Conservation (phyloP, 768 basidiomycete species). For the Amylocystis lapponica region DNA sequence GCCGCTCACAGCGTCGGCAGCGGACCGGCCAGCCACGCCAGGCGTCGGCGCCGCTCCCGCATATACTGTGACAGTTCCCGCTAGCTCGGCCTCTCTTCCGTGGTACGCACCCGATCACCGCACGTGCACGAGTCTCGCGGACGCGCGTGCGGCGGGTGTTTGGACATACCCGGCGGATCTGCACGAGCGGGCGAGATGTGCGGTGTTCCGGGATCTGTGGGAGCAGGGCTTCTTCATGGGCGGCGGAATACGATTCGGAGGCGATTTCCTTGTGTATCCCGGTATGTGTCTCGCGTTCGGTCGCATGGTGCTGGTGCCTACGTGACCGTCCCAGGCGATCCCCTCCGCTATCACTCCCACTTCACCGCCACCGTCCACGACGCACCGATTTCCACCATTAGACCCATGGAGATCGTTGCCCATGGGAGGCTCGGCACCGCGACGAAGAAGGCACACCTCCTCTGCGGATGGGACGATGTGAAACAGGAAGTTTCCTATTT, state of each 20-base stretch:
- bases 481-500: conserved; percentile 63
- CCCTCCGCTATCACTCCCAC: conserved; percentile 94
- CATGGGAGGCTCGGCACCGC: conserved; percentile 94
- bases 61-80: conserved; percentile 63
- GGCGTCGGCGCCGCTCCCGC: conserved; percentile 6
- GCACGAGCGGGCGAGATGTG: conserved; percentile 68
- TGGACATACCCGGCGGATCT: conserved; percentile 71
- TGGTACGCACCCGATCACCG: conserved; percentile 57
- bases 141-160: conserved; percentile 60
- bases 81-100: conserved; percentile 50
- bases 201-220: conserved; percentile 77
- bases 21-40: conserved; percentile 11
- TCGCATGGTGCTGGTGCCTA: background rate
- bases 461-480: conserved; percentile 84
- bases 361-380: conserved; percentile 82
- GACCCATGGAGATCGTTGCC: conserved; percentile 92
- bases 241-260: conserved; percentile 89
- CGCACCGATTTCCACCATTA: conserved; percentile 50
- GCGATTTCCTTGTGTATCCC: conserved; percentile 94
- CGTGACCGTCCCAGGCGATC: conserved; percentile 58
- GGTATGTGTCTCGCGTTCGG: conserved; percentile 42
- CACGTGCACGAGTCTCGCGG: conserved; percentile 49
- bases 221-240: conserved; percentile 85
- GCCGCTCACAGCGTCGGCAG: background rate
- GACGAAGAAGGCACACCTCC: conserved; percentile 91